phyloP scores from a whole-genome alignment of 768 basidiomycete genomes.

The Phlebiopsis flavidoalba region DNA sequence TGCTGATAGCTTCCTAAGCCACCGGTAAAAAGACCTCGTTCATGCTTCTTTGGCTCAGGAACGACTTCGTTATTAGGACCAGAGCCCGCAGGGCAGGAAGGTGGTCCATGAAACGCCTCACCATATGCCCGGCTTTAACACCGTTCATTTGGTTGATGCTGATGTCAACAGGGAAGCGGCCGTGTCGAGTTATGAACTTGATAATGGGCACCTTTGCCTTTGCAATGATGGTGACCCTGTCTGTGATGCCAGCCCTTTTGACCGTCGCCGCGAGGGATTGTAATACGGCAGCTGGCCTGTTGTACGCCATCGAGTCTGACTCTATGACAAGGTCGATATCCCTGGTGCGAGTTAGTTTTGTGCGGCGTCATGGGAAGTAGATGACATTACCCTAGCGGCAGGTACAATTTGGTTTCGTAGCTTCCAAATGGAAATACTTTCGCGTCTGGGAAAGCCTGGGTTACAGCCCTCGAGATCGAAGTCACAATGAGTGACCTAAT shows the following conservation, averaged over 20 bases:
- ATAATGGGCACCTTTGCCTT: conserved; percentile 96
- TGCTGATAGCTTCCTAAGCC: conserved; percentile 92
- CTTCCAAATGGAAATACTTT: conserved; percentile 85
- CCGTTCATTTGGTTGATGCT: conserved; percentile 91
- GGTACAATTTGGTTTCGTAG: conserved; percentile 88
- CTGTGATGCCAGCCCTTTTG: conserved; percentile 68
- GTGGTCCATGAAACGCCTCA: conserved; percentile 73
- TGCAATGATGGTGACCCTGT: conserved; percentile 80
- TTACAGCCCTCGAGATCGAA: conserved; percentile 63
- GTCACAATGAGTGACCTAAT: conserved; percentile 68
- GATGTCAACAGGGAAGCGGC: conserved; percentile 86
- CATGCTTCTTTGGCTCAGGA: conserved; percentile 85
- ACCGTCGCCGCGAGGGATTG: conserved; percentile 75
- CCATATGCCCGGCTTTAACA: conserved; percentile 68
- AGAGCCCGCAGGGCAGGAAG: conserved; percentile 79
- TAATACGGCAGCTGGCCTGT: conserved; percentile 64
- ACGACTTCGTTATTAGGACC: conserved; percentile 86
- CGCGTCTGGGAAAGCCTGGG: conserved; percentile 70
- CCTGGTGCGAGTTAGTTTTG: conserved; percentile 33
- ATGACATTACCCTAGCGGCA: conserved; percentile 77
- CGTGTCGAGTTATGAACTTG: conserved; percentile 84
- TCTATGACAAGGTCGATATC: conserved; percentile 94
- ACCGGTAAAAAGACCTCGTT: conserved; percentile 96
- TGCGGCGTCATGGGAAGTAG: neutral
- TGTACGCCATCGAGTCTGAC: conserved; percentile 70